These are phyloP conservation scores for Harringtonia aguacate DNA, from an alignment of 2,329 filamentous ascomycete species.

Conservation along the genomic window DNA sequence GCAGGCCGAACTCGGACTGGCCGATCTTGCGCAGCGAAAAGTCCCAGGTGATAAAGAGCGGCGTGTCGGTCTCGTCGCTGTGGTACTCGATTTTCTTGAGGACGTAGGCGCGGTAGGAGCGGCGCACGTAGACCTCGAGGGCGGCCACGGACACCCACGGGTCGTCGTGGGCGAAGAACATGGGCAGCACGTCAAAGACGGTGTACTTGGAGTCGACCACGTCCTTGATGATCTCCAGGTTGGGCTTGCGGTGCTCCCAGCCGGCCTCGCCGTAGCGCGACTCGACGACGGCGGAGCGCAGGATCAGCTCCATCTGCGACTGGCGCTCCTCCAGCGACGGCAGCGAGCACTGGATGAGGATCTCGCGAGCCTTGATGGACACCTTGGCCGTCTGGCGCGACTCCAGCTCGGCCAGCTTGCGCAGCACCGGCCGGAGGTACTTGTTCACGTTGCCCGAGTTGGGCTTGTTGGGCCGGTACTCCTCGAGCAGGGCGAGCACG, in stretches of 20 bases:
- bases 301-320: conserved; percentile 96
- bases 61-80: conserved; percentile 55
- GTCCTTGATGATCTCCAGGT: conserved; percentile 85
- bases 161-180: conserved; percentile 92
- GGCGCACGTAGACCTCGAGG: conserved; percentile 90
- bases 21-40: conserved; percentile 91
- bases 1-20: conserved; percentile 78
- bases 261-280: conserved; percentile 96
- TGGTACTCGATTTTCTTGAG: conserved; percentile 85
- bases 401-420: conserved; percentile 83
- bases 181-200: conserved; percentile 88
- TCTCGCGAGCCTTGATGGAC: conserved; percentile 89
- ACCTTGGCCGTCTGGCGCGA: conserved; percentile 84
- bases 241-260: conserved; percentile 91
- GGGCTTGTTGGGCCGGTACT: conserved; percentile 92
- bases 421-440: conserved; percentile 71
- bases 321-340: conserved; percentile 93
- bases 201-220: conserved; percentile 98
- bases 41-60: conserved; percentile 86
- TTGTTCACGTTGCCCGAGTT: conserved; percentile 81
- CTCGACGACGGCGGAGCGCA: conserved; percentile 89
- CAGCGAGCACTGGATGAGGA: conserved; percentile 93
- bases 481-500: conserved; percentile 79
- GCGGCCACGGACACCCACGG: conserved; percentile 90
- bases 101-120: conserved; percentile 92